Evolutionary conservation across 805 yeast genomes (phyloP).

Genomic region (Suhomyces emberorum): DNA sequence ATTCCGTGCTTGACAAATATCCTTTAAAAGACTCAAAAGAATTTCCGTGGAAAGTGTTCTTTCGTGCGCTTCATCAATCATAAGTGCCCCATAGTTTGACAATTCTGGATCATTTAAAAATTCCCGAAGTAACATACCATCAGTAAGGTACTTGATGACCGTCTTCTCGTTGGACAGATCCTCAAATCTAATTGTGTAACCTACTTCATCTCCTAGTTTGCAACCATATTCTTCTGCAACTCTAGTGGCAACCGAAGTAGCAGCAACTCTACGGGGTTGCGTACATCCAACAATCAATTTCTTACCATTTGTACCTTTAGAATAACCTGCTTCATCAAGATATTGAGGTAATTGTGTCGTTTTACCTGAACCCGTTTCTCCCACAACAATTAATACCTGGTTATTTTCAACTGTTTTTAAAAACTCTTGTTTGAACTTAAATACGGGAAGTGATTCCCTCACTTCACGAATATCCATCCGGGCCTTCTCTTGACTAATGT

Average conservation of each 20-base stretch:
- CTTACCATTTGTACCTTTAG: constrained; percentile 36
- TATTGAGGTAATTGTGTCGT: constrained; percentile 93
- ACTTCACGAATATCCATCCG: constrained; percentile 32
- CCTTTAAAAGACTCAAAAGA: constrained; percentile 75
- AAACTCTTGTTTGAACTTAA: constrained; percentile 54
- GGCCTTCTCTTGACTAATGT: constrained; percentile 18
- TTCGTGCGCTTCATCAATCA: constrained; percentile 98
- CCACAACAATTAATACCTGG: constrained; percentile 73
- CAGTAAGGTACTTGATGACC: constrained; percentile 84
- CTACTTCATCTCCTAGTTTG: constrained; percentile 81
- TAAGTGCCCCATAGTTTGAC: constrained; percentile 68
- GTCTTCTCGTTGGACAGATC: constrained; percentile 64
- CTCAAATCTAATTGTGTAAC: constrained; percentile 86
- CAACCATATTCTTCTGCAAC: constrained; percentile 88
- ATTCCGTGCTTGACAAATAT: constrained; percentile 56
- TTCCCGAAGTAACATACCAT: constrained; percentile 91
- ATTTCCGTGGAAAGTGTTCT: constrained; percentile 89
- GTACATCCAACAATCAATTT: constrained; percentile 69
- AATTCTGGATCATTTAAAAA: constrained; percentile 73
- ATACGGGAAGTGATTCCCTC: constrained; percentile 74
- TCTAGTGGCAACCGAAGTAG: constrained; percentile 83
- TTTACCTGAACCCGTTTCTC: constrained; percentile 93
- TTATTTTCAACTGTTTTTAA: constrained; percentile 56
- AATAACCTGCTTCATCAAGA: constrained; percentile 76
- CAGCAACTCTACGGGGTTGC: constrained; percentile 95